Evolutionary conservation across 1,139 yeast genomes (phyloP), one percentile per base, ranked within the genome.

Genomic region (Zygosaccharomyces pseudobailii): DNA sequence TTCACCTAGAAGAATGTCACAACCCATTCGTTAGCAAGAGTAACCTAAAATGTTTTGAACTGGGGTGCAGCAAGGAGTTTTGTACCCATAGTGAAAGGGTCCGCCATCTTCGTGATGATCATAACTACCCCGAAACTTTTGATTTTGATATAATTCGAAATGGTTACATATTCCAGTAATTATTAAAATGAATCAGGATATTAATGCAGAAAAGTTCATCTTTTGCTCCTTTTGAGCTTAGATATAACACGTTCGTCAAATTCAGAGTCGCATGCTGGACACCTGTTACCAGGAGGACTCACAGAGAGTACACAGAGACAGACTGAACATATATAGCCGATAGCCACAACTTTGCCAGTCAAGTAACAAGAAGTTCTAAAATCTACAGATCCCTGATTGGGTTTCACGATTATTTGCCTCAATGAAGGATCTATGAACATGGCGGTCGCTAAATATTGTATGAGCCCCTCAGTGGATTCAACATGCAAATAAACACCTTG

Each of bases 271-370:
- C 84, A 80, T 66, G 89, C 82, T 1, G 88, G 87, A 58, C 89
- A 83, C 47, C 68, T 71, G 44, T 72, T 74, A 34, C 67, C 78
- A 46, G 66, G 71, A 43, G 79, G 86, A 50, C 74, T 79, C 69
- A 74, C 72, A 65, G 74, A 74, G 55, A 65, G 75, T 63, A 70
- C 71, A 64, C 97, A 90, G 23, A 94, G 71, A 65, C 99, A 94
- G 24, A 94, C 97, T 22, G 95, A 85, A 67, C 99, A 94, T 3
- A 94, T 97, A 58, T 79, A 90, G 0, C 97, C 99, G 42, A 92
- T 77, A 57, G 94, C 97, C 13, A 94, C 92, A 3, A 92, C 84
- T 56, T 82, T 79, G 25, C 94, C 92, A 0, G 97, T 88, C 23
- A 89, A 71, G 61, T 88, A 92, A 66, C 99, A 92, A 30, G 96